Conservation (phyloP, 192 early-diverging fungal species). For the Cladochytrium replicatum region DNA sequence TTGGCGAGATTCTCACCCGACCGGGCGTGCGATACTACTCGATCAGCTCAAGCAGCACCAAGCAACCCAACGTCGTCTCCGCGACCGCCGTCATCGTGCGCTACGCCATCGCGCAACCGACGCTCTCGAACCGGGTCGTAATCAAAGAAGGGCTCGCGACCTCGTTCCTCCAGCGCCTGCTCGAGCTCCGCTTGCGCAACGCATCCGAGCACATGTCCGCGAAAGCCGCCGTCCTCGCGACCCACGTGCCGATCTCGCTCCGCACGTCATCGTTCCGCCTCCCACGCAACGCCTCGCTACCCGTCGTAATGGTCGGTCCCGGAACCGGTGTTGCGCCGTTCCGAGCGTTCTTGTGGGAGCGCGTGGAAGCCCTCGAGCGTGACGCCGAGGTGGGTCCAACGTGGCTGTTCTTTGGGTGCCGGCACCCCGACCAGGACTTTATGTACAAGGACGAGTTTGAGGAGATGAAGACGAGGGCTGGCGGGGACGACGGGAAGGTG, state of each 20-base stretch:
- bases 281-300: constrained; percentile 65
- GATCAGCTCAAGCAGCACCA: constrained; percentile 84
- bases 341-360: constrained; percentile 90
- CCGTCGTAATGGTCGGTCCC: constrained; percentile 97
- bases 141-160: constrained; percentile 71
- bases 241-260: constrained; percentile 77
- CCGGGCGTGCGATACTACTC: constrained; percentile 90
- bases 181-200: constrained; percentile 22
- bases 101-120: constrained; percentile 46
- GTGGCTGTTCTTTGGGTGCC: constrained; percentile 90
- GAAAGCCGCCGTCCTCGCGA: constrained; percentile 15
- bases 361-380: constrained; percentile 43
- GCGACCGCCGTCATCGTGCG: constrained; percentile 85
- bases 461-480: constrained; percentile 36
- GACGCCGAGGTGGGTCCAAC: constrained; percentile 69
- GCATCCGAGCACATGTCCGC: constrained; percentile 1
- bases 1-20: constrained; percentile 69
- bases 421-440: constrained; percentile 77
- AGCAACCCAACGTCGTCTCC: constrained; percentile 60
- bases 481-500: constrained; percentile 31
- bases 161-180: constrained; percentile 70
- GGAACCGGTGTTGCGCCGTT: constrained; percentile 98
- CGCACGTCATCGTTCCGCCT: constrained; percentile 84
- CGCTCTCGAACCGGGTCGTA: constrained; percentile 8
- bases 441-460: constrained; percentile 85